Evolutionary conservation across 2,329 filamentous ascomycete species (phyloP).

Genomic region (Ceratocystis alfenasii): DNA sequence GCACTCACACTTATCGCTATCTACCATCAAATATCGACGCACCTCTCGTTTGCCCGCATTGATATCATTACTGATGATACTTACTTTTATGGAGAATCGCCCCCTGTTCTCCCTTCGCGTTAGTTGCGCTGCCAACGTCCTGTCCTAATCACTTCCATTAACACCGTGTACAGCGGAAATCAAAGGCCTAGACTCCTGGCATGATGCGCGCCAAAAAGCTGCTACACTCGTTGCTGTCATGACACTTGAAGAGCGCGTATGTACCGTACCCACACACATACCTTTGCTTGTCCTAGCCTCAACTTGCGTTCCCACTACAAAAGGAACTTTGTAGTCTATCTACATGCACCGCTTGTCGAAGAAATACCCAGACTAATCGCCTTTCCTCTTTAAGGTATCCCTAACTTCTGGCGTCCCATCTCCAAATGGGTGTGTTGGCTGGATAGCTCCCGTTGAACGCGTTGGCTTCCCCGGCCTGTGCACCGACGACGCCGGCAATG

Average conservation of each 20-base stretch:
- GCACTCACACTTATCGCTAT: neutral
- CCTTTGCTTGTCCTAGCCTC: neutral
- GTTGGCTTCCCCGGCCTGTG: constrained; percentile 37
- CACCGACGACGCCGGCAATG: constrained; percentile 36
- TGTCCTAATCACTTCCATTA: neutral
- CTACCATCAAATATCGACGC: neutral
- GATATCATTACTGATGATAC: constrained; percentile 26
- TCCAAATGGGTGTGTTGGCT: constrained; percentile 39
- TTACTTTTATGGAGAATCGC: constrained; percentile 40
- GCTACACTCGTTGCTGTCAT: constrained; percentile 56
- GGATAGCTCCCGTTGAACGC: constrained; percentile 31
- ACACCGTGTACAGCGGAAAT: constrained; percentile 33
- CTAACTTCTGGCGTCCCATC: constrained; percentile 58
- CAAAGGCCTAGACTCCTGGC: constrained; percentile 55
- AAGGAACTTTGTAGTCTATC: neutral
- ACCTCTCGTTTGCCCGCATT: neutral
- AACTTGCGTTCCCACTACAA: neutral
- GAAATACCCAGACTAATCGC: neutral
- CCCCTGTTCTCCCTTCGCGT: constrained; percentile 42
- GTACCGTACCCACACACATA: constrained; percentile 13
- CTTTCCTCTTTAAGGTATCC: constrained; percentile 39
- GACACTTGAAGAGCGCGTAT: constrained; percentile 61
- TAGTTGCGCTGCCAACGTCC: constrained; percentile 25
- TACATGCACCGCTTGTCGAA: too few species aligned
- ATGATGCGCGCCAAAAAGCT: constrained; percentile 53